Evolutionary conservation across 2,329 filamentous ascomycete species (phyloP).

Genomic region (Colletotrichum lindemuthianum): DNA sequence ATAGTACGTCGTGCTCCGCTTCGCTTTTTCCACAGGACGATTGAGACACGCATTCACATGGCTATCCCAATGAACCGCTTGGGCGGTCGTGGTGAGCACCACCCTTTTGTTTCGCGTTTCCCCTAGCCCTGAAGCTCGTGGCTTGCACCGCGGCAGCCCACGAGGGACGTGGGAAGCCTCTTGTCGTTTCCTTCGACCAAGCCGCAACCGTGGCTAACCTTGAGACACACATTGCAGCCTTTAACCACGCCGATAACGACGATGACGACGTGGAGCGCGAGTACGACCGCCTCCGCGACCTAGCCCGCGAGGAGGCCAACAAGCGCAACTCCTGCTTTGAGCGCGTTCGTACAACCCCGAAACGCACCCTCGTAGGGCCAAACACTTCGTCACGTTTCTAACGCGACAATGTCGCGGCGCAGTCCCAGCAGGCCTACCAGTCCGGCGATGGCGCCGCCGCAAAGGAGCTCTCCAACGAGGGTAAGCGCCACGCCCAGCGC

Average conservation of each 20-base stretch:
- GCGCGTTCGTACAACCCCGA: constrained; percentile 57
- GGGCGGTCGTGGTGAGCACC: constrained; percentile 37
- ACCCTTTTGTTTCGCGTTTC: constrained; percentile 11
- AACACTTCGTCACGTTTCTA: not conserved
- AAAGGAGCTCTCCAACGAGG: constrained; percentile 84
- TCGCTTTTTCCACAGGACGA: not conserved
- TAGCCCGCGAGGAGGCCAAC: constrained; percentile 82
- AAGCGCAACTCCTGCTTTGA: constrained; percentile 84
- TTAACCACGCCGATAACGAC: constrained; percentile 75
- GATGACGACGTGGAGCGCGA: constrained; percentile 79
- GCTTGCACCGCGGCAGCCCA: constrained; percentile 21
- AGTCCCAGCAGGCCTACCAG: constrained; percentile 83
- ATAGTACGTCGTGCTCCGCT: constrained; percentile 1
- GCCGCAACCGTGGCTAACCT: not conserved
- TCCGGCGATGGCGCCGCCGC: constrained; percentile 85
- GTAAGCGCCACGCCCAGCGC: constrained; percentile 82
- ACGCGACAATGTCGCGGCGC: not conserved
- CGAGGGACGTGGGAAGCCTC: not conserved
- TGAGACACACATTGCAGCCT: constrained; percentile 62
- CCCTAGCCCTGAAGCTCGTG: constrained; percentile 10
- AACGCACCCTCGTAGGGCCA: not conserved
- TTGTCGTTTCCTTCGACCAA: too few species aligned
- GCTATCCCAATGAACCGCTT: constrained; percentile 37
- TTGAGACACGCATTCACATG: constrained; percentile 11
- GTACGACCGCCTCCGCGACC: constrained; percentile 88